Base-by-base conservation (phyloP, 305 asterid species). In the Plantago coronopus region DNA sequence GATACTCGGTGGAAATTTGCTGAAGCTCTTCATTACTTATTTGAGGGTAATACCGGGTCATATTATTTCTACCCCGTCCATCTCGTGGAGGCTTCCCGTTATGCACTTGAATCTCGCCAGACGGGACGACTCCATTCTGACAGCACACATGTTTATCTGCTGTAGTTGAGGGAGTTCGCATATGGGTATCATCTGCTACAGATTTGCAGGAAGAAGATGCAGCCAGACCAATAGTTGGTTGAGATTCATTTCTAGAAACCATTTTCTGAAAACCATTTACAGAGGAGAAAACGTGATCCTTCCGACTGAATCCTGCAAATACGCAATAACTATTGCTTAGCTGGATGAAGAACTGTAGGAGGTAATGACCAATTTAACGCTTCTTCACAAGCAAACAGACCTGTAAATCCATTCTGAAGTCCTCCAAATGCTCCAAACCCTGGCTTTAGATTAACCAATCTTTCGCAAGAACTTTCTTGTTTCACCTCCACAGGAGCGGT, bases 1-100 rank as follows among this genome's bases (percentile, higher is more conserved):
- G 96, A 91, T 91, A 91, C 97, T 76, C 70, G 81, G 73, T 78
- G 63, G 91, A 81, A 65, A 81, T 78, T 78, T 77, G 80, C 64
- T 74, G 91, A 53, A 88, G 87, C 78, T 83, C 90, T 65, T 79
- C 75, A 54, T 83, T 78, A 54, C 83, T 78, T 71, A 82, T 76
- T 65, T 73, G 85, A 50, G 95, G 91, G 70, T 78, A 85, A 71
- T 88, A 82, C 22, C 88, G 80, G 65, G 81, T 83, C 71, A 87
- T 69, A 62, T 76, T 93, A 73, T 74, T 77, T 66, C 77, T 73
- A 69, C 83, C 86, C 49, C 82, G 74, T 49, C 78, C 75, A 67
- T 81, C 89, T 70, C 75, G 80, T 60, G 69, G 83, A 57, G 64
- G 67, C 79, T 74, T 85, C 34, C 75, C 84, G 74, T 54, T 78